Evolutionary conservation across 306 rosid genomes (phyloP).

Genomic region (Sicyos edulis): DNA sequence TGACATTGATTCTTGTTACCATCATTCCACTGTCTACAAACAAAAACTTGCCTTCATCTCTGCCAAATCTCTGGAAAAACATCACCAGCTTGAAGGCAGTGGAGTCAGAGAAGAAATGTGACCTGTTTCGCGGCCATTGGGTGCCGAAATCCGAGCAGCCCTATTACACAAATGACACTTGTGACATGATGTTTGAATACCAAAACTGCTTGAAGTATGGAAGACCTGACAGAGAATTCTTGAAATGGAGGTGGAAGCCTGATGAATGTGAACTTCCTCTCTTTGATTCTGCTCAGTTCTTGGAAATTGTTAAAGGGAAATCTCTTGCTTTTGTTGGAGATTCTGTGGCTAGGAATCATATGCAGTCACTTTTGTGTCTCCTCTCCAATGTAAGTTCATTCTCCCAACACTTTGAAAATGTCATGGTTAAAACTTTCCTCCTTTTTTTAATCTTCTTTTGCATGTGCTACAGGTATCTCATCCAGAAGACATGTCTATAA

Average conservation of each 20-base stretch:
- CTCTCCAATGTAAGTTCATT: slow-evolving; percentile 21
- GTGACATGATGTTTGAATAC: slow-evolving; percentile 22
- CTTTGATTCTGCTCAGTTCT: slow-evolving; percentile 26
- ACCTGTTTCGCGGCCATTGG: slow-evolving; percentile 26
- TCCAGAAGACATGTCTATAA: slow-evolving; percentile 51
- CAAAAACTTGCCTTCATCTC: slow-evolving; percentile 22
- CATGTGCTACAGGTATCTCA: slow-evolving; percentile 46
- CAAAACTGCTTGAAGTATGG: slow-evolving; percentile 28
- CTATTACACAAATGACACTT: slow-evolving; percentile 22
- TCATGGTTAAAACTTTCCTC: too few species aligned
- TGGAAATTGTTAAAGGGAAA: slow-evolving; percentile 30
- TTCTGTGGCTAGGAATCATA: slow-evolving; percentile 28
- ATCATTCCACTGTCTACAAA: slow-evolving; percentile 21
- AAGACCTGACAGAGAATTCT: slow-evolving; percentile 26
- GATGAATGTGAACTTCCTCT: slow-evolving; percentile 24
- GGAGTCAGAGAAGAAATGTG: slow-evolving; percentile 21
- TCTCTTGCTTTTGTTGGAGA: slow-evolving; percentile 34
- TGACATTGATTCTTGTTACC: slow-evolving; percentile 11
- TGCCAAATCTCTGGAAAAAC: slow-evolving; percentile 18
- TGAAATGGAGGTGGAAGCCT: slow-evolving; percentile 32
- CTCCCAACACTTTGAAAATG: too few species aligned
- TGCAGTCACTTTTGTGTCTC: slow-evolving; percentile 32
- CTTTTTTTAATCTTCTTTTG: too few species aligned
- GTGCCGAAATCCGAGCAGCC: slow-evolving; percentile 15
- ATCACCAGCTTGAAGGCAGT: slow-evolving; percentile 1